Percentiles rank a stretch among this genome's conserved stretches.
Conservation (phyloP, 331 rosid species). For the Stylosanthes scabra region DNA sequence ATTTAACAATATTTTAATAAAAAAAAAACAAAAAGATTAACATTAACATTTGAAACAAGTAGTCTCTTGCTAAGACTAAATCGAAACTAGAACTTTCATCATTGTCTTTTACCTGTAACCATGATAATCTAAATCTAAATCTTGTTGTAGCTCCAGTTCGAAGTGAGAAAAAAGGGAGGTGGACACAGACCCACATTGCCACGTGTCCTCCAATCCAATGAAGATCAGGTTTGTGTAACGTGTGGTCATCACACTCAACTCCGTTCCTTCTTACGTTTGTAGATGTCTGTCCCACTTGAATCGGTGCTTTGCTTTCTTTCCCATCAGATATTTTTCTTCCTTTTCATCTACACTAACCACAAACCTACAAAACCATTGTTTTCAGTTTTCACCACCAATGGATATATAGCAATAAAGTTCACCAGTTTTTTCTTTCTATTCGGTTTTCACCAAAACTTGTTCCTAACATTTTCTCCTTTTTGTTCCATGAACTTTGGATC, state of each 20-base stretch:
- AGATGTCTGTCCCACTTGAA: constrained; percentile 20
- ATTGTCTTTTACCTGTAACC: too few relatives aligned
- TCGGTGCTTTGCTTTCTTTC: constrained; percentile 25
- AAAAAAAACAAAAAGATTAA: too few relatives aligned
- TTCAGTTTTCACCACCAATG: constrained; percentile 16
- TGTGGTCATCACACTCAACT: constrained; percentile 81
- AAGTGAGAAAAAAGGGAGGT: constrained; percentile 28
- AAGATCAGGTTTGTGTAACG: constrained; percentile 66
- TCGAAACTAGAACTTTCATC: neutral
- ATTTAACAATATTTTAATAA: too few relatives aligned
- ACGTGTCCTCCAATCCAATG: constrained; percentile 52
- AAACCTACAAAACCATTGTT: constrained; percentile 18
- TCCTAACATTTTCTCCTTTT: neutral
- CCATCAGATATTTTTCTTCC: constrained; percentile 35
- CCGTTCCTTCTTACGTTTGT: constrained; percentile 34
- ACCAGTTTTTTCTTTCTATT: neutral
- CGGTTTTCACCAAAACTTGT: neutral
- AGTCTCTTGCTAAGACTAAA: neutral
- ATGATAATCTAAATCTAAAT: too few relatives aligned
- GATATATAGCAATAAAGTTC: constrained; percentile 37
- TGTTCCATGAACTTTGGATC: constrained; percentile 27
- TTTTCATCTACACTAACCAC: neutral
- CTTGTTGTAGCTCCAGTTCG: neutral
- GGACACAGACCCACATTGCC: constrained; percentile 44
- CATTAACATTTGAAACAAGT: too few relatives aligned